Base-by-base conservation (phyloP, 2,329 filamentous ascomycete species). In the Talaromyces pinophilus region DNA sequence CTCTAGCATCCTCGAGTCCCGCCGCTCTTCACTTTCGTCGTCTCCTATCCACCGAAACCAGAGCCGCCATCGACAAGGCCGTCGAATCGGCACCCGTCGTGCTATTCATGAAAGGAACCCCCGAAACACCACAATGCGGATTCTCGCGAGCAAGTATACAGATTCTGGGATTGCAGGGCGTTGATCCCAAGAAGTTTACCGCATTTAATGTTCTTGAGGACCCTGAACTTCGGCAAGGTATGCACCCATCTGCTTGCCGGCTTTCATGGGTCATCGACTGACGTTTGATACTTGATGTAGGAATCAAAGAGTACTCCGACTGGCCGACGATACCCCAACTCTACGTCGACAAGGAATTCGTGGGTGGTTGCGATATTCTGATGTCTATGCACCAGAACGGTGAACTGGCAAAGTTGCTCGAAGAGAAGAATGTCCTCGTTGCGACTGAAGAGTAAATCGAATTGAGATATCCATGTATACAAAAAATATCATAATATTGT, bases 281-380 rank as follows among this genome's bases (percentile, higher is more conserved):
- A 66, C 59, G 11, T n/a, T 42, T 57, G 1, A 40, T 33, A 59
- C 15, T 42, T 17, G 50, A 38, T 65, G 28, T 71, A 93, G 94
- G 95, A 62, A 97, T 99, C 83, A 99, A 99, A 82, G 94, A 99
- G 81, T 99, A 95, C 84, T 97, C 93, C 1, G 95, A 98, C 77
- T 99, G 95, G 95, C 95, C 95, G 15, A 99, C 95, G 22, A 98
- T 99, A 77, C 95, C 95, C 6, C 95, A 99, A 80, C 85, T 99
- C 19, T 99, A 98, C 80, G 85, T 99, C 62, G 88, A 96, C 69
- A 94, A 94, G 82, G 94, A 99, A 78, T 99, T 99, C 77, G 85
- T 99, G 57, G 95, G 95, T 64, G 95, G 95, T n/a, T 97, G 93
- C 78, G 95, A 99, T 79, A 99, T 99, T 70, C 80, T 99, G 72